phyloP scores from a whole-genome alignment of 768 basidiomycete species.

The Tubosaeta sp. region DNA sequence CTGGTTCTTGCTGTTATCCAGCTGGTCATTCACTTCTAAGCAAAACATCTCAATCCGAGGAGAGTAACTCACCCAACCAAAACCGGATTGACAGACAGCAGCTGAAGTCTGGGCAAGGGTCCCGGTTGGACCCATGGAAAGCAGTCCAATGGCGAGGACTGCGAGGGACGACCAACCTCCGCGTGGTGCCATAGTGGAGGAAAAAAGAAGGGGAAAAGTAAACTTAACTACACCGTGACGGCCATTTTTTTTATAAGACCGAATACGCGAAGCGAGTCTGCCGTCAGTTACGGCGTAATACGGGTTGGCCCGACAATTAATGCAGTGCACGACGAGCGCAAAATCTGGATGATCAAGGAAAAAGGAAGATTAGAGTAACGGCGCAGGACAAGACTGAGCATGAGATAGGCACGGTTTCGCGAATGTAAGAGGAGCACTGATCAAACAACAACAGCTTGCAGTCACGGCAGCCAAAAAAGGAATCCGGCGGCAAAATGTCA shows the following conservation, averaged over 20 bases:
- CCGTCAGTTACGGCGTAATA: slow-evolving; percentile 1
- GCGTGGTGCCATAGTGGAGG: slow-evolving; percentile 8
- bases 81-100: slow-evolving; percentile 20
- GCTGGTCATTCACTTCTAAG: slow-evolving; percentile 12
- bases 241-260: background rate
- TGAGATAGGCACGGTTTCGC: too few relatives aligned
- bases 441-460: too few relatives aligned
- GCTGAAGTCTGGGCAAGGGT: slow-evolving; percentile 21
- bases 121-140: slow-evolving; percentile 14
- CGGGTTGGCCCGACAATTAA: background rate
- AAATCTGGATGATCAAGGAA: background rate
- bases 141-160: slow-evolving; percentile 13
- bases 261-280: background rate
- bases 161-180: slow-evolving; percentile 13
- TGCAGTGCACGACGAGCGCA: background rate
- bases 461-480: too few relatives aligned
- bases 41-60: background rate
- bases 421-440: background rate
- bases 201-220: background rate
- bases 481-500: too few relatives aligned
- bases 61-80: slow-evolving; percentile 24
- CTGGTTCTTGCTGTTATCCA: slow-evolving; percentile 42
- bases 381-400: background rate
- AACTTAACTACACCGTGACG: background rate
- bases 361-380: background rate